phyloP scores from a whole-genome alignment of 176 grass and related monocot species.

The Lolium multiflorum region DNA sequence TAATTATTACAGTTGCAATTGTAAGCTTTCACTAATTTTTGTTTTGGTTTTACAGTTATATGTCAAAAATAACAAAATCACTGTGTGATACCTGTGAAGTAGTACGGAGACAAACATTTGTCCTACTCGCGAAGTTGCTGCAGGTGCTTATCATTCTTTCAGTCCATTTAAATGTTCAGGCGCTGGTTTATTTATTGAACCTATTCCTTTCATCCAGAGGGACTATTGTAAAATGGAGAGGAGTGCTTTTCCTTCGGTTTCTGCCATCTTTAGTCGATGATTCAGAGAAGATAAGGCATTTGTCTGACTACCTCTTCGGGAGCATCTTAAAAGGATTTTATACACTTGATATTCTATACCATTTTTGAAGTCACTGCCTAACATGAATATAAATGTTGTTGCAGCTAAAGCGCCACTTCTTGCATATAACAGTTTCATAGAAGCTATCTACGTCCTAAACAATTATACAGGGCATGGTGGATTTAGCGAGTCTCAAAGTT shows the following conservation, averaged over 20 bases:
- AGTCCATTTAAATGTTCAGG: neutral
- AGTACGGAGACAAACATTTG: conserved; percentile 95
- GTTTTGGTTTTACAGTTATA: conserved; percentile 66
- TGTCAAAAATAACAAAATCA: conserved; percentile 86
- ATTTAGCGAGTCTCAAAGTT: conserved; percentile 46
- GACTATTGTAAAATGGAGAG: conserved; percentile 98
- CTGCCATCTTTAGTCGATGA: conserved; percentile 87
- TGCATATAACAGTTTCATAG: conserved; percentile 99
- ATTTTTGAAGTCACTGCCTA: conserved; percentile 21
- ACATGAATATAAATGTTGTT: conserved; percentile 51
- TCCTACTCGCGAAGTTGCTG: conserved; percentile 74
- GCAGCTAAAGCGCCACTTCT: conserved; percentile 96
- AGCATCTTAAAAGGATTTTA: conserved; percentile 85
- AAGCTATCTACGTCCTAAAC: conserved; percentile 94
- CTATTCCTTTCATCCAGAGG: conserved; percentile 66
- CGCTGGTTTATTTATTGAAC: conserved; percentile 45
- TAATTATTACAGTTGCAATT: conserved; percentile 34
- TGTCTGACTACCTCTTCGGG: conserved; percentile 87
- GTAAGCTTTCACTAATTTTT: conserved; percentile 34
- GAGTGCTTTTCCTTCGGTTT: conserved; percentile 85
- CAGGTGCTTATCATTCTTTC: conserved; percentile 62
- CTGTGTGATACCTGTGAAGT: conserved; percentile 92
- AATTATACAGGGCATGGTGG: conserved; percentile 55
- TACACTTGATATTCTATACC: conserved; percentile 15
- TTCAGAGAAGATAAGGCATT: conserved; percentile 81